Base-by-base conservation (phyloP, 345 rosid species). In the Arabidopsis suecica region DNA sequence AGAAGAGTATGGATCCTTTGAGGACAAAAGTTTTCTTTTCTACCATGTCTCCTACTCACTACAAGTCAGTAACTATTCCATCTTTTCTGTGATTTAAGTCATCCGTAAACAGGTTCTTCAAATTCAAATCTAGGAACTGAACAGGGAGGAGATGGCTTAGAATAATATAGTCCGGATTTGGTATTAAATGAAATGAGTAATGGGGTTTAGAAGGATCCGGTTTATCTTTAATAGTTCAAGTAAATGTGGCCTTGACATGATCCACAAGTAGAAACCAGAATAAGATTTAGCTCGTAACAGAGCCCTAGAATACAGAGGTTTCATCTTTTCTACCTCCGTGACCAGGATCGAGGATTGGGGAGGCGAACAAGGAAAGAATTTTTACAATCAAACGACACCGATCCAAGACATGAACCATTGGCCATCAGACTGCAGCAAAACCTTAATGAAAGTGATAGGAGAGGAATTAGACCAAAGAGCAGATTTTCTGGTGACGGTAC, bases 41-140 rank as follows among this genome's bases (percentile, higher is more conserved):
- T 23, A 87, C 88, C 85, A 93, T 93, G 98, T 89, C 97, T 0
- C 97, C 98, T 41, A 80, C 89, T 67, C 98, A 93, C 82, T 79
- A 58, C 73, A 82, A 85, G 98, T 89, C 45, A 61, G 91, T 83
- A 12, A 23, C 50, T 38, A 51, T 36, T 66, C 50, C 0, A 7
- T 5, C 28, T 12, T 13, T 18, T 11, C 14, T 33, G 4, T 32
- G 20, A 18, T 56, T 69, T 56, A 49, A 38, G 34, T 13, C 18
- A 32, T 45, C 1, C 20, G 16, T 12, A 30, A 55, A 23, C 36
- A 22, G 18, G 18, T 16, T 16, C 51, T 62, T 62, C 67, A 41
- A 25, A 25, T 42, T 23, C 4, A 41, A 14, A 62, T 41, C 67
- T 13, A 2, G 37, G 23, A 25, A 41, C 12, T 23, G 51, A 18